These are phyloP conservation scores for Russula sp. DNA, from an alignment of 768 basidiomycete species.

Conservation along the genomic window DNA sequence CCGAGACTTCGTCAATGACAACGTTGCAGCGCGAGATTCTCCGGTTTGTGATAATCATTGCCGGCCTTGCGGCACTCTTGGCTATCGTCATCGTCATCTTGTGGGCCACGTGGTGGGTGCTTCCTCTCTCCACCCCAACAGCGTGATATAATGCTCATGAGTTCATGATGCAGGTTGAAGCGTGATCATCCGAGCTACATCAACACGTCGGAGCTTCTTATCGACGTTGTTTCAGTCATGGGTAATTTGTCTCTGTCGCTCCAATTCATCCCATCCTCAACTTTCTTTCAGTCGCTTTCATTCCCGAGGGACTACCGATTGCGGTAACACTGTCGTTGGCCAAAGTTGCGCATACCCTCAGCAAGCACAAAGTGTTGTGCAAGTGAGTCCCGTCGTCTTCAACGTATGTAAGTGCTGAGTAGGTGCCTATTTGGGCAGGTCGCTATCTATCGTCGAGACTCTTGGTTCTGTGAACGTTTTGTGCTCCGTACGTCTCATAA, in stretches of 20 bases:
- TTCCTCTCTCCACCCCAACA: not conserved
- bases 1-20: constrained; percentile 31
- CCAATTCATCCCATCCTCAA: not conserved
- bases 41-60: constrained; percentile 48
- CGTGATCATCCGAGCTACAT: constrained; percentile 38
- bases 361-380: constrained; percentile 45
- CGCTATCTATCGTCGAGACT: constrained; percentile 59
- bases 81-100: constrained; percentile 47
- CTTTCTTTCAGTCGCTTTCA: constrained; percentile 34
- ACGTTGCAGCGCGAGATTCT: constrained; percentile 49
- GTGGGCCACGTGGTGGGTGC: constrained; percentile 35
- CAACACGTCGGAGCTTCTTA: constrained; percentile 41
- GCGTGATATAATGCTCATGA: constrained; percentile 4
- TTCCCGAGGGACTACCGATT: constrained; percentile 48
- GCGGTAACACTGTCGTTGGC: constrained; percentile 49
- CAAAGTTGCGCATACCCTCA: constrained; percentile 38
- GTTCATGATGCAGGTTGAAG: constrained; percentile 33
- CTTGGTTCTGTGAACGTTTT: constrained; percentile 53
- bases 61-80: constrained; percentile 36
- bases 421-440: constrained; percentile 17
- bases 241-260: constrained; percentile 22
- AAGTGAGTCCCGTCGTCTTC: constrained; percentile 24
- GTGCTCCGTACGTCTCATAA: constrained; percentile 26
- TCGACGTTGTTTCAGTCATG: constrained; percentile 51
- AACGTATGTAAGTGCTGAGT: not conserved